Conservation (phyloP, 2,329 filamentous ascomycete genomes). For the Pyricularia grisea region DNA sequence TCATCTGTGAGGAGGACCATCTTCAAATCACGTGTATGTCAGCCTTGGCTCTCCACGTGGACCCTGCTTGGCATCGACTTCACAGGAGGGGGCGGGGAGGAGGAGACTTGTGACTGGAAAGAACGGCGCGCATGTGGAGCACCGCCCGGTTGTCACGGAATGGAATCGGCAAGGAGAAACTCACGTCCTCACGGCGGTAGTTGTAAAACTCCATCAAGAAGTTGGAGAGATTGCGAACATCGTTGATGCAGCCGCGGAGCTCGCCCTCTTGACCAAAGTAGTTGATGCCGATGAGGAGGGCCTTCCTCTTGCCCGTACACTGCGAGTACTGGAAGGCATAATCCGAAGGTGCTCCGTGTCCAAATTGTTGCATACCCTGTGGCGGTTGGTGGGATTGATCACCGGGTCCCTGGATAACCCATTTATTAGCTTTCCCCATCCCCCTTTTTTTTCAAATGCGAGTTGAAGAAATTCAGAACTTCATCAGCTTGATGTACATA, state of each 20-base stretch:
- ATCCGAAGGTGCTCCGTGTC: constrained; percentile 56
- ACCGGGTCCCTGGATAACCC: not conserved
- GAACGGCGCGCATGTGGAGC: not conserved
- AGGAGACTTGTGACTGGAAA: not conserved
- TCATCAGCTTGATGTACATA: not conserved
- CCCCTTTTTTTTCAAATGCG: not conserved
- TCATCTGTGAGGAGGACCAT: constrained; percentile 76
- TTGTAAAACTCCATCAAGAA: constrained; percentile 60
- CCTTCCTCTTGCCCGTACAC: constrained; percentile 65
- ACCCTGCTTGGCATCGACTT: not conserved
- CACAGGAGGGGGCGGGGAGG: not conserved
- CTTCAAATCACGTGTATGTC: not conserved
- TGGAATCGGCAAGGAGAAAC: not conserved
- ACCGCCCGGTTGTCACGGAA: not conserved
- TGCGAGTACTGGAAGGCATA: constrained; percentile 71
- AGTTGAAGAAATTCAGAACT: not conserved
- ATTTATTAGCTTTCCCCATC: not conserved
- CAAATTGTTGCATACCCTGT: constrained; percentile 45
- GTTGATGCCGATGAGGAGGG: constrained; percentile 71
- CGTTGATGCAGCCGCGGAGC: constrained; percentile 71
- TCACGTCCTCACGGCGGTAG: constrained; percentile 60
- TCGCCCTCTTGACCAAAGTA: constrained; percentile 66
- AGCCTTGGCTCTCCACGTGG: not conserved
- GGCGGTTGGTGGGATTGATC: constrained; percentile 32
- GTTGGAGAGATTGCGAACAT: constrained; percentile 65